These are phyloP conservation scores for Mycena latifolia DNA, from an alignment of 768 basidiomycete genomes.

Conservation along the genomic window DNA sequence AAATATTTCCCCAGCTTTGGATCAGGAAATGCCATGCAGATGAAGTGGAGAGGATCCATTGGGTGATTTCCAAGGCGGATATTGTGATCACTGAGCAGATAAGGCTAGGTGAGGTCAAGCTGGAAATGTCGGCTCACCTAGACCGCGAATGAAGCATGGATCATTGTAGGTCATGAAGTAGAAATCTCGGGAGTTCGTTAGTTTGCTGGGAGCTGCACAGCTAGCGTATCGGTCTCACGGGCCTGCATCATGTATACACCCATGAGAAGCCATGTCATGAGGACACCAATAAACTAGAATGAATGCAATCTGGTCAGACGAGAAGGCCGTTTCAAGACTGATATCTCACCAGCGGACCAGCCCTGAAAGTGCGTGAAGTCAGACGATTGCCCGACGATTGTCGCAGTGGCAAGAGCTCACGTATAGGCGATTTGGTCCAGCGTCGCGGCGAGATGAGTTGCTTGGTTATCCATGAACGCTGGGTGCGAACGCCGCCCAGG, in stretches of 20 bases:
- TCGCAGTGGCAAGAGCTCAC: too few species aligned
- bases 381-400: too few species aligned
- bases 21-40: not conserved
- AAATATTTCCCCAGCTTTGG: not conserved
- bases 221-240: not conserved
- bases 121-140: not conserved
- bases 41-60: not conserved
- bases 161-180: not conserved
- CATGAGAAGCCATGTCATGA: slow-evolving; percentile 9
- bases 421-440: too few species aligned
- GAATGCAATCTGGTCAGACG: not conserved
- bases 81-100: not conserved
- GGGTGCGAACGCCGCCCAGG: too few species aligned
- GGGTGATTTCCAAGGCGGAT: not conserved
- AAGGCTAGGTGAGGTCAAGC: not conserved
- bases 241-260: slow-evolving; percentile 4
- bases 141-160: not conserved
- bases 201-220: not conserved
- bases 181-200: not conserved
- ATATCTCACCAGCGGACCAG: not conserved
- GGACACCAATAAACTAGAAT: not conserved
- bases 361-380: not conserved
- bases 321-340: not conserved
- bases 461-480: too few species aligned
- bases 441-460: too few species aligned